These are phyloP conservation scores for Bjerkandera adusta DNA, from an alignment of 1,284 basidiomycete species.

Conservation along the genomic window DNA sequence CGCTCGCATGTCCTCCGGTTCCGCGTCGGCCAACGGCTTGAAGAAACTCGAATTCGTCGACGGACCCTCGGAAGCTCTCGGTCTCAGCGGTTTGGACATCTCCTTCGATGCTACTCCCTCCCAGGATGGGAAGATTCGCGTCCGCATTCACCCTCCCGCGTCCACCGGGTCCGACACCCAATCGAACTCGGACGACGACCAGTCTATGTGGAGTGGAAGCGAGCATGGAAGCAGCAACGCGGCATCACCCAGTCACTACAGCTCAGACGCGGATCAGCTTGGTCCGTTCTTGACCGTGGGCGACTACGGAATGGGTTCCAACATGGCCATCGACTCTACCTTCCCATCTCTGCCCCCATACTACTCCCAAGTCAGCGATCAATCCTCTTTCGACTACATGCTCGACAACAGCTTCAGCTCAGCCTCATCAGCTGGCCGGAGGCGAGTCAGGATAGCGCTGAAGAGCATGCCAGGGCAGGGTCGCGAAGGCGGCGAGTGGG, in stretches of 20 bases:
- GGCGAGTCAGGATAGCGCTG: conserved; percentile 61
- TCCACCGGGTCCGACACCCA: conserved; percentile 32
- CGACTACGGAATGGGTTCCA: conserved; percentile 28
- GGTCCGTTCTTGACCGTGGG: conserved; percentile 61
- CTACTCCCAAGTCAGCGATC: conserved; percentile 25
- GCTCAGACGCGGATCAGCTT: conserved; percentile 24
- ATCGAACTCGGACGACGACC: conserved; percentile 31
- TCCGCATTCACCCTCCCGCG: conserved; percentile 61
- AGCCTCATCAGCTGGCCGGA: conserved; percentile 20
- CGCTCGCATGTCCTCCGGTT: conserved; percentile 30
- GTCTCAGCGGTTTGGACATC: conserved; percentile 61
- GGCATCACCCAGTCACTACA: conserved; percentile 8
- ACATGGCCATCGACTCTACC: conserved; percentile 40
- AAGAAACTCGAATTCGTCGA: conserved; percentile 55
- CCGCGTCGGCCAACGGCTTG: conserved; percentile 26
- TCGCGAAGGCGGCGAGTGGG: conserved; percentile 69
- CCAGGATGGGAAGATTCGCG: conserved; percentile 69
- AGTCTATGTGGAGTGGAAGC: conserved; percentile 29
- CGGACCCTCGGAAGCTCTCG: conserved; percentile 46
- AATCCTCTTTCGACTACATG: conserved; percentile 21
- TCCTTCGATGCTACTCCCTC: conserved; percentile 64
- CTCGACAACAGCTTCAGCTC: conserved; percentile 21
- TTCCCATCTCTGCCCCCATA: conserved; percentile 25
- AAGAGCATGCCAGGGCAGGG: conserved; percentile 59
- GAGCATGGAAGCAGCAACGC: conserved; percentile 26